A percentile compares a stretch with the other conserved stretches of the same genome.
phyloP scores from a whole-genome alignment of 2,329 filamentous ascomycete species.

The Monosporascus sp. region DNA sequence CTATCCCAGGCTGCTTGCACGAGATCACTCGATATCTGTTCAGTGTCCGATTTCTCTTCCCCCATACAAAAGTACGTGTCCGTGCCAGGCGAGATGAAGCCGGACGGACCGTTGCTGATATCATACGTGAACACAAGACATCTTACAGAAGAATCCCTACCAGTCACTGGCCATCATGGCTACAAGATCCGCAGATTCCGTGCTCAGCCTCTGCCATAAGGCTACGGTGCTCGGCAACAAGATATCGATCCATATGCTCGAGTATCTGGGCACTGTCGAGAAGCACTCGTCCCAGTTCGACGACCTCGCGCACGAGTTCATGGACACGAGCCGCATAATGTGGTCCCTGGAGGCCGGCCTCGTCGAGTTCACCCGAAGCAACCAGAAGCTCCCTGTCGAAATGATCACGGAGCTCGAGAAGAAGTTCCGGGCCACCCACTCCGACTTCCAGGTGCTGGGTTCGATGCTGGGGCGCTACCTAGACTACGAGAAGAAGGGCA shows the following conservation, averaged over 20 bases:
- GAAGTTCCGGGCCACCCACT: slow-evolving; percentile 56
- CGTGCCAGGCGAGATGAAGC: too few relatives aligned
- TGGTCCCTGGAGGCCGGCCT: slow-evolving; percentile 66
- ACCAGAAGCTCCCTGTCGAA: slow-evolving; percentile 52
- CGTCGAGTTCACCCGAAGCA: slow-evolving; percentile 43
- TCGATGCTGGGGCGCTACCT: slow-evolving; percentile 58
- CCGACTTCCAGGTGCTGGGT: slow-evolving; percentile 58
- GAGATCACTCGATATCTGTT: too few relatives aligned
- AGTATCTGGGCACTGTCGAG: slow-evolving; percentile 55
- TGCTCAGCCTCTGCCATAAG: slow-evolving; percentile 29
- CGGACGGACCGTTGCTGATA: too few relatives aligned
- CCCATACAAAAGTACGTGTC: too few relatives aligned
- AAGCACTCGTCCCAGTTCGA: slow-evolving; percentile 51
- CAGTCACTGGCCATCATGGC: background rate
- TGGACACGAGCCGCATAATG: slow-evolving; percentile 61
- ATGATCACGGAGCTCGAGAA: slow-evolving; percentile 59
- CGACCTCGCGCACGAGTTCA: slow-evolving; percentile 58
- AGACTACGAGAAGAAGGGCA: slow-evolving; percentile 56
- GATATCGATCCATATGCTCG: slow-evolving; percentile 60
- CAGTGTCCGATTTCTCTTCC: too few relatives aligned
- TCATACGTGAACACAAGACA: too few relatives aligned
- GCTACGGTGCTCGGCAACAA: slow-evolving; percentile 57
- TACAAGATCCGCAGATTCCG: background rate
- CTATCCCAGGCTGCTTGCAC: too few relatives aligned
- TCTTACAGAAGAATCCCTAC: background rate